These are phyloP conservation scores for Calonectria hongkongensis DNA, from an alignment of 2,329 filamentous ascomycete genomes.

Conservation along the genomic window DNA sequence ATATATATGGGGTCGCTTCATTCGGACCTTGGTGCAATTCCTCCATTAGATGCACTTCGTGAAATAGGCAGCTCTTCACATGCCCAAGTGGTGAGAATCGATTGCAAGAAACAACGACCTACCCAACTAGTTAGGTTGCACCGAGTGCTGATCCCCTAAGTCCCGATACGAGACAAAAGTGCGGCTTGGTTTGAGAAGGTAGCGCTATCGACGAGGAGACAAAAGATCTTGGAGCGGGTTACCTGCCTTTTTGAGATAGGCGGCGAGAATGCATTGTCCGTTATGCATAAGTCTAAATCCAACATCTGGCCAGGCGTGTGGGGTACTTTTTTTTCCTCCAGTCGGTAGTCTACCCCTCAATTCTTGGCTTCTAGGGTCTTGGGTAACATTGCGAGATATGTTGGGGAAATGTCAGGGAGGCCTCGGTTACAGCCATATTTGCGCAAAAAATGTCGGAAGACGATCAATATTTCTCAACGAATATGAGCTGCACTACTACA, in stretches of 20 bases:
- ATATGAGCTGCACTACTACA: too few relatives aligned
- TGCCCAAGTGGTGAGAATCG: neutral
- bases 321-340: constrained; percentile 13
- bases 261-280: constrained; percentile 9
- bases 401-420: neutral
- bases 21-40: too few relatives aligned
- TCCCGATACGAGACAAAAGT: constrained; percentile 12
- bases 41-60: neutral
- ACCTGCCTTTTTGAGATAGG: constrained; percentile 20
- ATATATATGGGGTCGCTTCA: neutral
- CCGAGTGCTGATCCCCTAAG: neutral
- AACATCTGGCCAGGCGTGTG: constrained; percentile 7
- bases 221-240: neutral
- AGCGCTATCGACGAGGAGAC: neutral
- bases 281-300: constrained; percentile 21
- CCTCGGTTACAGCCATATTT: constrained; percentile 10
- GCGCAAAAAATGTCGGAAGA: neutral
- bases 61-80: neutral
- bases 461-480: neutral
- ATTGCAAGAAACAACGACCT: neutral
- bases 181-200: constrained; percentile 9
- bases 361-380: constrained; percentile 3
- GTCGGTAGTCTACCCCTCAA: neutral
- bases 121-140: constrained; percentile 20
- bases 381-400: neutral